phyloP scores from a whole-genome alignment of 345 rosid species.

The Rhodamnia argentea region DNA sequence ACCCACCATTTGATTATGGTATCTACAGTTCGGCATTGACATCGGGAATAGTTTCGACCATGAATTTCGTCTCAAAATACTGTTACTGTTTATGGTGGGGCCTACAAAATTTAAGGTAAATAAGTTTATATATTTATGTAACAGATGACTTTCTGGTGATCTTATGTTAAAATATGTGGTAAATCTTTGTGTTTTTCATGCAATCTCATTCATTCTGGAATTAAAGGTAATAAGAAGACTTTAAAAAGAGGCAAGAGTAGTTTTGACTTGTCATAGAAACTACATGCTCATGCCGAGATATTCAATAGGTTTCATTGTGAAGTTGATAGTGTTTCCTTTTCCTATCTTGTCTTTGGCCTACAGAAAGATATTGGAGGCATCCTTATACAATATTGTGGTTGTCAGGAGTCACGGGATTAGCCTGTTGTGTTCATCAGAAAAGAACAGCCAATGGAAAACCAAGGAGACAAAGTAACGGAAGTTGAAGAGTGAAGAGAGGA shows the following conservation, averaged over 20 bases:
- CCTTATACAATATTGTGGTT: background rate
- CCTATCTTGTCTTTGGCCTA: background rate
- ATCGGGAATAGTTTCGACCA: slow-evolving; percentile 65
- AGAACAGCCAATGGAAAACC: background rate
- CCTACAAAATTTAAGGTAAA: slow-evolving; percentile 90
- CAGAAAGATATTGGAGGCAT: background rate
- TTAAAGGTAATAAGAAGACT: background rate
- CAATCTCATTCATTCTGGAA: background rate
- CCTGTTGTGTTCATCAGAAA: background rate
- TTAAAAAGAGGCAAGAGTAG: background rate
- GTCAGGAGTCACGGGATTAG: background rate
- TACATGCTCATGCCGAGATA: background rate
- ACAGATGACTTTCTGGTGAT: background rate
- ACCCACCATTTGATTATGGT: slow-evolving; percentile 62
- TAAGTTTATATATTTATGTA: background rate
- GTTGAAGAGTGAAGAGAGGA: background rate
- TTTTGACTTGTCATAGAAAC: background rate
- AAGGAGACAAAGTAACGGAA: background rate
- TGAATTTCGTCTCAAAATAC: slow-evolving; percentile 65
- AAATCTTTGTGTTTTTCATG: background rate
- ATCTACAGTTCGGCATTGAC: slow-evolving; percentile 59
- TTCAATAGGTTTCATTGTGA: background rate
- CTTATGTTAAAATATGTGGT: background rate
- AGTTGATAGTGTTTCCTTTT: background rate
- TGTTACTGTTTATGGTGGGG: slow-evolving; percentile 99